Conservation (phyloP, 169 alveolate species). For the Besnoitia besnoiti region DNA sequence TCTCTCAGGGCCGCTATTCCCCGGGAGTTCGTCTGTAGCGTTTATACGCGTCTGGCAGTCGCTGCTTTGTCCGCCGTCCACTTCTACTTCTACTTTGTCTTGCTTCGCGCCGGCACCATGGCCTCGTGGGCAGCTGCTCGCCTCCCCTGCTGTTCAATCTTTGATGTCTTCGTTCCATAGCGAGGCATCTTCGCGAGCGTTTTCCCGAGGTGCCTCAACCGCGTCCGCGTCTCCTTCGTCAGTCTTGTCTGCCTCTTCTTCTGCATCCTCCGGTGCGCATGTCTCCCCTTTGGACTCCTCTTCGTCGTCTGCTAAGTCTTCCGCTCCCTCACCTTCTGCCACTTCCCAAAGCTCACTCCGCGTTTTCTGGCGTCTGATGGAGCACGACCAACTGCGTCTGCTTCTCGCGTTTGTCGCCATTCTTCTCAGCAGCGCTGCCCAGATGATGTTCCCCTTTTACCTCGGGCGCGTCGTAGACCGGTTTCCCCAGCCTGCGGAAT, state of each 20-base stretch:
- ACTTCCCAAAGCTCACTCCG: not conserved
- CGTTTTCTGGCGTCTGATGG: constrained; percentile 12
- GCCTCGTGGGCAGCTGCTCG: no score
- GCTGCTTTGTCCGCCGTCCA: no score
- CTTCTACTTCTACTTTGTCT: no score
- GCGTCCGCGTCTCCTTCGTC: not conserved
- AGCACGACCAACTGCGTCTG: constrained; percentile 42
- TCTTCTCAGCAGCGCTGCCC: constrained; percentile 61
- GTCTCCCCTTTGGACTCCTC: not conserved
- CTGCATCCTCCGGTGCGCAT: not conserved
- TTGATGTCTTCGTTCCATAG: no score
- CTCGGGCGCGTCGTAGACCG: constrained; percentile 49
- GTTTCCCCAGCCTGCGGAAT: not conserved
- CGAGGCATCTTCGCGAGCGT: not conserved
- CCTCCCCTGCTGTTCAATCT: no score
- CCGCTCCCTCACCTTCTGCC: not conserved
- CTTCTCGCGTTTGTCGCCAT: constrained; percentile 5
- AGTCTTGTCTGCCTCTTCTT: not conserved
- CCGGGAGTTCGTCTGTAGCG: no score
- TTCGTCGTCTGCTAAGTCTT: not conserved
- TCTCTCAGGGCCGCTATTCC: no score
- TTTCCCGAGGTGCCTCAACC: not conserved
- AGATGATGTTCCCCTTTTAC: constrained; percentile 41
- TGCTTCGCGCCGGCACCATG: no score
- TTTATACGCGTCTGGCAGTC: no score